Evolutionary conservation across 2,329 filamentous ascomycete genomes (phyloP).

Genomic region (Decorospora gaudefroyi): DNA sequence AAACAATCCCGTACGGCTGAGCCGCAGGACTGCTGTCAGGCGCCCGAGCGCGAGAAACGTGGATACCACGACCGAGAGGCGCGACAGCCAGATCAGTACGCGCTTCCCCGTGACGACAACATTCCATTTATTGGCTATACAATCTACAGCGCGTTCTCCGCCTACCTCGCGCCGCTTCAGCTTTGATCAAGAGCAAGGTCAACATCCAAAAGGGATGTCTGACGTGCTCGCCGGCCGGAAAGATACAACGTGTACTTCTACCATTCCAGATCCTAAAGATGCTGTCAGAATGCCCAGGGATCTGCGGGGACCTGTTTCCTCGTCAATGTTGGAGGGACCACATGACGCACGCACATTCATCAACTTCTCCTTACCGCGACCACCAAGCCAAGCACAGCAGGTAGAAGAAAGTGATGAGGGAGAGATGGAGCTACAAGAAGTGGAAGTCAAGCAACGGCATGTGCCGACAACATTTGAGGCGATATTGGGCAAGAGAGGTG

Average conservation of each 20-base stretch:
- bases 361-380: not conserved
- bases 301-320: not conserved
- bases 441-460: not conserved
- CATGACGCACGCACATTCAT: not conserved
- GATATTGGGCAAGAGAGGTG: not conserved
- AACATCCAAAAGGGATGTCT: too few species aligned
- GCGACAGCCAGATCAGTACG: not conserved
- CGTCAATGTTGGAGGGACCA: not conserved
- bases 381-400: not conserved
- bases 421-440: not conserved
- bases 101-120: not conserved
- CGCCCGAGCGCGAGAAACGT: not conserved
- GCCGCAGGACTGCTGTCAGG: conserved; percentile 1
- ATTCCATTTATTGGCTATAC: not conserved
- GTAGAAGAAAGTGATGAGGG: not conserved
- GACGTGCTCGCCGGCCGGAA: not conserved
- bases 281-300: not conserved
- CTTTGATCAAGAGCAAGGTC: too few species aligned
- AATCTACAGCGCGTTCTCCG: too few species aligned
- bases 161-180: not conserved
- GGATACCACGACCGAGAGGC: not conserved
- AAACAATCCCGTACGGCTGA: not conserved
- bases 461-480: conserved; percentile 7
- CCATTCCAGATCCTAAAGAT: not conserved
- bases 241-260: not conserved